These are phyloP conservation scores for Posidonia australis DNA, from an alignment of 106 monocot genomes.

Conservation along the genomic window DNA sequence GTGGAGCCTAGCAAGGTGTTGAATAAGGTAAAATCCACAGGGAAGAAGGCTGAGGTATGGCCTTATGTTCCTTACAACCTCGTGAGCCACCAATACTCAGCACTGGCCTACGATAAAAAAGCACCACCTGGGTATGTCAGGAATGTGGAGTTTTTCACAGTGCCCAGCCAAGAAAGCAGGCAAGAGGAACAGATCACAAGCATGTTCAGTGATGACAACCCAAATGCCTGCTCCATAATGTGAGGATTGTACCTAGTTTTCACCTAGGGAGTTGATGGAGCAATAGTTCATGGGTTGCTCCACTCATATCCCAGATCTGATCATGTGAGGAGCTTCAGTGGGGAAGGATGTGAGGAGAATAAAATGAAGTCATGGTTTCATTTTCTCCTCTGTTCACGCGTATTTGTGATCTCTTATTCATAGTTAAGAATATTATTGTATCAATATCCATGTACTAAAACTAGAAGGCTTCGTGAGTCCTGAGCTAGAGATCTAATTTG, in stretches of 20 bases:
- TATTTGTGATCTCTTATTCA: not conserved
- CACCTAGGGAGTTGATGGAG: not conserved
- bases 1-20: slow-evolving; percentile 15
- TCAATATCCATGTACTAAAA: too few relatives aligned
- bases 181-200: slow-evolving; percentile 6
- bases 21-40: slow-evolving; percentile 7
- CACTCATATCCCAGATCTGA: not conserved
- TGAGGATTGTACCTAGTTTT: not conserved
- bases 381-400: not conserved
- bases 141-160: slow-evolving; percentile 4
- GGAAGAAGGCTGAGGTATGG: slow-evolving; percentile 18
- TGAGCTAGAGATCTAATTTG: too few relatives aligned
- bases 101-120: slow-evolving; percentile 13
- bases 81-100: slow-evolving; percentile 2
- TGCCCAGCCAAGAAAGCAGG: not conserved
- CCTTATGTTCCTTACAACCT: slow-evolving; percentile 16
- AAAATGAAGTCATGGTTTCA: not conserved
- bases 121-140: slow-evolving; percentile 13
- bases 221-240: slow-evolving; percentile 11
- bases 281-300: not conserved
- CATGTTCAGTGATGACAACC: slow-evolving; percentile 13
- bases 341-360: not conserved
- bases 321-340: slow-evolving; percentile 8
- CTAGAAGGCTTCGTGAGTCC: too few relatives aligned
- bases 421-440: not conserved